Conservation (phyloP, 768 basidiomycete genomes). For the Gautieria morchelliformis region DNA sequence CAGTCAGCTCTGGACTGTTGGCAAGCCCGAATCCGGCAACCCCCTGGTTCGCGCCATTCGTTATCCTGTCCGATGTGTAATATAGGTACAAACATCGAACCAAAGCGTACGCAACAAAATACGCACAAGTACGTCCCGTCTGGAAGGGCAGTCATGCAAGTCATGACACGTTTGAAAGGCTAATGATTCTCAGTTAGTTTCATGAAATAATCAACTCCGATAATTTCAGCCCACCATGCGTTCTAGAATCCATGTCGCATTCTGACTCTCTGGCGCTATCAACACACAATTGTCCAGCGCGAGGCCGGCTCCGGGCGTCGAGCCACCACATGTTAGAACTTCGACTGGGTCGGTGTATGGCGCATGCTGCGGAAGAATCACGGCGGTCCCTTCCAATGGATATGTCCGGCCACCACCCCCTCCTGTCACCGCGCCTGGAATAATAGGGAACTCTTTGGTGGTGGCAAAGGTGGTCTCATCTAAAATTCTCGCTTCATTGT, state of each 20-base stretch:
- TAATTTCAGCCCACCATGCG: slow-evolving; percentile 51
- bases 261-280: slow-evolving; percentile 52
- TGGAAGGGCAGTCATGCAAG: slow-evolving; percentile 13
- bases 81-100: neutral
- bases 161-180: slow-evolving; percentile 47
- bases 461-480: slow-evolving; percentile 60
- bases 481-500: slow-evolving; percentile 72
- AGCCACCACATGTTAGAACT: slow-evolving; percentile 13
- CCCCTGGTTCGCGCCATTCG: slow-evolving; percentile 13
- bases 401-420: slow-evolving; percentile 15
- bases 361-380: slow-evolving; percentile 38
- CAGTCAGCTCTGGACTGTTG: slow-evolving; percentile 37
- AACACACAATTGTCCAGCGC: slow-evolving; percentile 39
- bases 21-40: slow-evolving; percentile 16
- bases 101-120: neutral
- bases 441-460: slow-evolving; percentile 19
- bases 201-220: neutral
- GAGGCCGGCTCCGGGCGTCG: slow-evolving; percentile 10
- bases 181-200: slow-evolving; percentile 14
- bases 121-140: slow-evolving; percentile 13
- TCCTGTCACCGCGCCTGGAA: slow-evolving; percentile 40
- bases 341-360: slow-evolving; percentile 44
- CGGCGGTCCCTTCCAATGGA: slow-evolving; percentile 12
- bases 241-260: slow-evolving; percentile 62
- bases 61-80: neutral